Evolutionary conservation across 768 basidiomycete species (phyloP).

Genomic region (Leccinum fibrillosum): DNA sequence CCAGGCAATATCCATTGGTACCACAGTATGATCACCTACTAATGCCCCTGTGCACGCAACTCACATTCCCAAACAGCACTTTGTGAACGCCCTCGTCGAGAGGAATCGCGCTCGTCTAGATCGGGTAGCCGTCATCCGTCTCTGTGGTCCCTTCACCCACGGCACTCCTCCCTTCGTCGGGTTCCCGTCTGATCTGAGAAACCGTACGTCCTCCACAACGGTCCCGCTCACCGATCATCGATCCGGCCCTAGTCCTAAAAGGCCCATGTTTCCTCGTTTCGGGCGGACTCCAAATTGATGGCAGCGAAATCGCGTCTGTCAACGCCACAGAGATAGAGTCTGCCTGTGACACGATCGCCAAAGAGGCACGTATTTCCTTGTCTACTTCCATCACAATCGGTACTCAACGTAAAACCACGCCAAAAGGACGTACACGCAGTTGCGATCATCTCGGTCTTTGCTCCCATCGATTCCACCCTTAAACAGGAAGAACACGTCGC

Average conservation of each 20-base stretch:
- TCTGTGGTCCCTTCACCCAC: conserved; percentile 58
- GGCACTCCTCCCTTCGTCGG: conserved; percentile 56
- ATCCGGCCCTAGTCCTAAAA: conserved; percentile 18
- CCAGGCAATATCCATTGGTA: conserved; percentile 56
- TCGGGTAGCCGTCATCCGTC: conserved; percentile 61
- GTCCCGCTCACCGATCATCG: neutral
- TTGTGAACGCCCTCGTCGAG: conserved; percentile 61
- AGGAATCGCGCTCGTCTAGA: conserved; percentile 48
- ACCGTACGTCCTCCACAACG: conserved; percentile 22
- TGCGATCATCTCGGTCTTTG: conserved; percentile 47
- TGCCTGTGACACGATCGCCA: conserved; percentile 40
- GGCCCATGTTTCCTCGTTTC: conserved; percentile 36
- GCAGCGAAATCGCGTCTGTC: conserved; percentile 41
- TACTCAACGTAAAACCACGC: conserved; percentile 4
- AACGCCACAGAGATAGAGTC: conserved; percentile 42
- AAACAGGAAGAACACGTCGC: conserved; percentile 48
- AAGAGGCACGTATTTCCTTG: conserved; percentile 18
- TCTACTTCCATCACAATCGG: neutral
- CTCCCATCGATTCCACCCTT: conserved; percentile 43
- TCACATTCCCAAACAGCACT: conserved; percentile 33
- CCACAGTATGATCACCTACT: conserved; percentile 39
- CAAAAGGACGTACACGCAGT: conserved; percentile 30
- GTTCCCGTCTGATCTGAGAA: conserved; percentile 39
- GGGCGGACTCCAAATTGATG: conserved; percentile 46
- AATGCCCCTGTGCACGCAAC: neutral